Base-by-base conservation (phyloP, 2,329 filamentous ascomycete species). In the Ceratocystis huliohia region DNA sequence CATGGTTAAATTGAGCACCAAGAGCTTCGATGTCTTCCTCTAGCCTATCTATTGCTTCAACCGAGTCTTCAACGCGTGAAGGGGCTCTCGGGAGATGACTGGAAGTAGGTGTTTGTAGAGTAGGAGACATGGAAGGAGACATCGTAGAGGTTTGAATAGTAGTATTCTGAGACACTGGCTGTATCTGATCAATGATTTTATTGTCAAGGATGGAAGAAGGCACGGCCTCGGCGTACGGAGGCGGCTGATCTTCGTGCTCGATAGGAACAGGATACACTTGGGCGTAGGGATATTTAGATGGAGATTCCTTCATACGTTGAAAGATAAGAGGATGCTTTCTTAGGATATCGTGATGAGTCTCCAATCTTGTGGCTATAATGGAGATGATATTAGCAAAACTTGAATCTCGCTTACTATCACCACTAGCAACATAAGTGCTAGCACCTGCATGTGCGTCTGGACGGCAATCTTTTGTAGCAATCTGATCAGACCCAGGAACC, bases 1-100 rank as follows among this genome's bases (percentile, higher is more conserved):
- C 68, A 78, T 74, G 2, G 22, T 62, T 57, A 28, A 66, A 65
- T 17, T 66, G 67, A 45, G 45, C 65, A 63, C 76, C 72, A 44
- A 84, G 75, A 1, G 78, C 81, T 69, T 87, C 84, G 8, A 86
- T 76, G 63, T 85, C 78, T 41, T 87, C 84, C 69, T 87, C 83
- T 17, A 87, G 76, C 68, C 78, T 77, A 71, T 87, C 84, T 22
- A 87, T 76, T 69, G 83, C 83, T 72, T 85, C 84, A 7, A 87
- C 75, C 1, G 84, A 86, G 71, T 86, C 84, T 71, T 87, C 84
- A 63, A 87, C 86, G 20, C 82, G 80, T 30, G 79, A 73, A 46
- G 73, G 72, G 59, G 73, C 70, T 48, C 69, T 75, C 13, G 77
- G 74, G 0, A 70, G 76, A 37, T 25, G 61, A 41, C 15, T 46